Conservation (phyloP, 768 basidiomycete genomes). For the Lactarius sp. region DNA sequence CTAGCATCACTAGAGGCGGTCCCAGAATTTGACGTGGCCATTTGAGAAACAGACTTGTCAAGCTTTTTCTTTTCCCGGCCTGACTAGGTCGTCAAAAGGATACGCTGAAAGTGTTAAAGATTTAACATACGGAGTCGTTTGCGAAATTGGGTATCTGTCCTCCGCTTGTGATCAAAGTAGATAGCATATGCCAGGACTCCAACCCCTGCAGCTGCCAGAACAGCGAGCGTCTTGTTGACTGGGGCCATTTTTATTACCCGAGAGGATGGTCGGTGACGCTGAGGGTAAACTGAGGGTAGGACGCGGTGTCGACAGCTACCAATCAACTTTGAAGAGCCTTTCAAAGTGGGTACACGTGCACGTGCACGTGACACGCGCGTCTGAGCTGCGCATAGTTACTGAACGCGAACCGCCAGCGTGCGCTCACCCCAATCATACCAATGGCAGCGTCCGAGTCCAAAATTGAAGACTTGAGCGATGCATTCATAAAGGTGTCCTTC, state of each 20-base stretch:
- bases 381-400: neutral
- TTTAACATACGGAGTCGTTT: slow-evolving; percentile 51
- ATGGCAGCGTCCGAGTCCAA: neutral
- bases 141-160: slow-evolving; percentile 84
- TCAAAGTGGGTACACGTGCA: no score
- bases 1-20: slow-evolving; percentile 28
- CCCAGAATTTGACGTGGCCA: slow-evolving; percentile 26
- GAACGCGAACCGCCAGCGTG: no score
- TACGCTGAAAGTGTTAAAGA: neutral
- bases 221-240: slow-evolving; percentile 34
- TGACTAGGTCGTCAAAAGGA: slow-evolving; percentile 32
- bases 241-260: slow-evolving; percentile 6
- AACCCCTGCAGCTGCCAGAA: slow-evolving; percentile 40
- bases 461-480: slow-evolving; percentile 34
- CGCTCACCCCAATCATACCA: no score
- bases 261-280: neutral
- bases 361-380: neutral
- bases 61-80: slow-evolving; percentile 92
- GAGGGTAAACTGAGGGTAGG: neutral
- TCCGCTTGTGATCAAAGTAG: slow-evolving; percentile 93
- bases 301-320: no score
- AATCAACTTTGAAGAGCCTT: no score
- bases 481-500: slow-evolving; percentile 45
- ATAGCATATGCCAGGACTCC: slow-evolving; percentile 76
- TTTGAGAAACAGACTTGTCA: slow-evolving; percentile 51